Conservation (phyloP, 163 green algal species). For the Volvox carteri region DNA sequence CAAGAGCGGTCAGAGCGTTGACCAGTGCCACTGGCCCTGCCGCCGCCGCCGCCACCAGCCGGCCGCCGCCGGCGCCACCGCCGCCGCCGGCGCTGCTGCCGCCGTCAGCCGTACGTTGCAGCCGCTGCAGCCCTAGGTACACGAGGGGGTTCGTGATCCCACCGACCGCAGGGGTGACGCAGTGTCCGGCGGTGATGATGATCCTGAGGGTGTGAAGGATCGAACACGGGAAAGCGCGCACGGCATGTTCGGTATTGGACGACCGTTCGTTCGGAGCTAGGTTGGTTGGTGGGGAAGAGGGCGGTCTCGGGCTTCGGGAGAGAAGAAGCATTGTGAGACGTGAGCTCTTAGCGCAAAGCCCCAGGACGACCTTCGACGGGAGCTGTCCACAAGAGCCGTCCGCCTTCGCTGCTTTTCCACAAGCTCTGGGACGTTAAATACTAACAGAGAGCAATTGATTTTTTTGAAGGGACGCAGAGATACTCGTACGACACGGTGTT, state of each 20-base stretch:
- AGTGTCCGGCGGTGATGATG: conserved; percentile 38
- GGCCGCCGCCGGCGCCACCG: not conserved
- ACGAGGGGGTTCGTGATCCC: conserved; percentile 34
- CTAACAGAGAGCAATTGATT: not conserved
- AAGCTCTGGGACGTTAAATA: too few relatives aligned
- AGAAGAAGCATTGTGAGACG: too few relatives aligned
- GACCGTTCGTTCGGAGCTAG: too few relatives aligned
- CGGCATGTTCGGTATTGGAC: too few relatives aligned
- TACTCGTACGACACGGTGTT: not conserved
- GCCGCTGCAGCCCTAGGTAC: conserved; percentile 18
- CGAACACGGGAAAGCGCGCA: too few relatives aligned
- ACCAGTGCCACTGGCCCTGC: not conserved
- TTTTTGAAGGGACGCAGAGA: not conserved
- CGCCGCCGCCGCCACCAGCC: not conserved
- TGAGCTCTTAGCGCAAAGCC: too few relatives aligned
- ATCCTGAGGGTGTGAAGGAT: too few relatives aligned
- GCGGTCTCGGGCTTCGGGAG: too few relatives aligned
- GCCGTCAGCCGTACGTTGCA: not conserved
- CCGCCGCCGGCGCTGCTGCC: not conserved
- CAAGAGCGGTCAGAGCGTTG: conserved; percentile 39
- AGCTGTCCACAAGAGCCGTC: too few relatives aligned
- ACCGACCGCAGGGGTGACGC: conserved; percentile 41
- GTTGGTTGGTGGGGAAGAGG: too few relatives aligned
- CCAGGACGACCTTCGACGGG: too few relatives aligned
- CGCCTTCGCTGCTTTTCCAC: too few relatives aligned